Percentiles rank a stretch among this genome's conserved stretches.
Conservation (phyloP, 495 filamentous ascomycete genomes). For the Penicillium manginii region DNA sequence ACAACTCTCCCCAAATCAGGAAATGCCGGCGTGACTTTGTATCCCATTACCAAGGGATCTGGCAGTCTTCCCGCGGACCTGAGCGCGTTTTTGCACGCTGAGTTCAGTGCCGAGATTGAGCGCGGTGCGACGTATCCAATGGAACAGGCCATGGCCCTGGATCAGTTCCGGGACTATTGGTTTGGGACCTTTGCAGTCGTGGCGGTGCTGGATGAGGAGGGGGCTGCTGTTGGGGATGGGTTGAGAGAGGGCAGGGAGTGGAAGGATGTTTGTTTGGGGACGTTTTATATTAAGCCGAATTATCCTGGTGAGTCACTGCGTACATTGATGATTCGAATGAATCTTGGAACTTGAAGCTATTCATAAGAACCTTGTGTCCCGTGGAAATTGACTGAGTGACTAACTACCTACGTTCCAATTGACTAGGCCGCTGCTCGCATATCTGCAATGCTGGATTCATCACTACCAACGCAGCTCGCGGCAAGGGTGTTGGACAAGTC, state of each 20-base stretch:
- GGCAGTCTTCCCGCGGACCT: slow-evolving; percentile 53
- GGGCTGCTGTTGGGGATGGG: slow-evolving; percentile 9
- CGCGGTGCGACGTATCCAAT: slow-evolving; percentile 94
- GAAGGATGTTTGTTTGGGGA: slow-evolving; percentile 83
- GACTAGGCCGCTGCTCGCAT: slow-evolving; percentile 59
- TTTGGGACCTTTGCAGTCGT: slow-evolving; percentile 92
- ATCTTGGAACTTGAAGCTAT: not conserved
- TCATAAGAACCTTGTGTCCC: no score
- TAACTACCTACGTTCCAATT: not conserved
- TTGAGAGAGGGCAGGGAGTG: slow-evolving; percentile 66
- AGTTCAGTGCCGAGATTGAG: slow-evolving; percentile 88
- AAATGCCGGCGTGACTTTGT: slow-evolving; percentile 79
- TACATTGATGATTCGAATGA: not conserved
- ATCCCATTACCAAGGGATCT: slow-evolving; percentile 70
- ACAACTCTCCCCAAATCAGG: slow-evolving; percentile 76
- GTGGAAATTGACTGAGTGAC: not conserved
- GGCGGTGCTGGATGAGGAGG: slow-evolving; percentile 72
- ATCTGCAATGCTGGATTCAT: slow-evolving; percentile 95
- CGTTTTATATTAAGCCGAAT: slow-evolving; percentile 98
- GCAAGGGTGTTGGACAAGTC: slow-evolving; percentile 81
- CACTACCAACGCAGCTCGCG: slow-evolving; percentile 81
- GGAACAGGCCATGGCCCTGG: slow-evolving; percentile 69
- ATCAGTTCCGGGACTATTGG: slow-evolving; percentile 86
- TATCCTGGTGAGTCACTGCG: slow-evolving; percentile 75
- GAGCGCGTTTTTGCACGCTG: slow-evolving; percentile 72